Conservation (phyloP, 805 yeast species). For the Wickerhamomyces xylosicus region DNA sequence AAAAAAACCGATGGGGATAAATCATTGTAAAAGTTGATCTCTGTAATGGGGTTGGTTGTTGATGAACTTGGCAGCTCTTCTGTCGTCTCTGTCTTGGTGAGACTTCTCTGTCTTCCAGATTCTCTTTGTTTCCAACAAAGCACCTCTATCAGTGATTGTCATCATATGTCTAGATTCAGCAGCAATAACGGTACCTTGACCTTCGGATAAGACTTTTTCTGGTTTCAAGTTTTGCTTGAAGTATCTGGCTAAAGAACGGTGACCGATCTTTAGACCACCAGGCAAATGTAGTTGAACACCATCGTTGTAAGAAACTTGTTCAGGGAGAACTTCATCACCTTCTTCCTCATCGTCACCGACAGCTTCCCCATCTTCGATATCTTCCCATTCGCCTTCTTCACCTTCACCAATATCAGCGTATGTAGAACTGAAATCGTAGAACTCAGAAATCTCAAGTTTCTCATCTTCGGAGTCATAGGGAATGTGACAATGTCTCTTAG, state of each 20-base stretch:
- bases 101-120: constrained; percentile 58
- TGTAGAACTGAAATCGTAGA: constrained; percentile 78
- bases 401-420: constrained; percentile 31
- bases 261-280: constrained; percentile 77
- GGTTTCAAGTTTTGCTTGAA: constrained; percentile 66
- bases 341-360: constrained; percentile 25
- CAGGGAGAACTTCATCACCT: constrained; percentile 27
- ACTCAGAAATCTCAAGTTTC: constrained; percentile 79
- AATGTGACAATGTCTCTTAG: constrained; percentile 79
- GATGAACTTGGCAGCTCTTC: constrained; percentile 64
- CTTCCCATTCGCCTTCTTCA: constrained; percentile 24
- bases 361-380: constrained; percentile 28
- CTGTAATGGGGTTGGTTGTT: constrained; percentile 87
- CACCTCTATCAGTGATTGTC: constrained; percentile 32
- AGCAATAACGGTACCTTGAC: constrained; percentile 78
- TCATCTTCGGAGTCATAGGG: constrained; percentile 85
- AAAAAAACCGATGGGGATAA: neutral
- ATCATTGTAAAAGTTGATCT: constrained; percentile 55
- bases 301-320: constrained; percentile 37
- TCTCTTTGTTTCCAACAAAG: constrained; percentile 39
- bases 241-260: constrained; percentile 71
- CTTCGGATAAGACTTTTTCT: constrained; percentile 50
- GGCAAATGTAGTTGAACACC: constrained; percentile 76
- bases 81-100: constrained; percentile 37
- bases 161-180: constrained; percentile 58